Conservation (phyloP, 306 rosid species). For the Gastrolobium villosum region DNA sequence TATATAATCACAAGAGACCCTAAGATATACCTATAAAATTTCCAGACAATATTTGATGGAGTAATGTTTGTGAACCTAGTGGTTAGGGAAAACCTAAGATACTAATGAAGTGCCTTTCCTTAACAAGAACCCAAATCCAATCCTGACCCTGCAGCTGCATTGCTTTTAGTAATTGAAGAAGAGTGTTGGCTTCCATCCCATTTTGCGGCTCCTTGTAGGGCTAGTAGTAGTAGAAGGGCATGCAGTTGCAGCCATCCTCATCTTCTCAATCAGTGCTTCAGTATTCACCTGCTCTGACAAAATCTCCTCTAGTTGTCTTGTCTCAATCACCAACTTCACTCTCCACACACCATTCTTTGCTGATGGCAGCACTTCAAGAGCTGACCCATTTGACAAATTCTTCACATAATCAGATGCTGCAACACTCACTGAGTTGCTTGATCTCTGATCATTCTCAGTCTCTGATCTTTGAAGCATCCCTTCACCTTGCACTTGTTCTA, state of each 20-base stretch:
- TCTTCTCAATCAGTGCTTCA: constrained; percentile 74
- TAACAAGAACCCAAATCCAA: constrained; percentile 33
- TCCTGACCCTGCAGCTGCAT: constrained; percentile 8
- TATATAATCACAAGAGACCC: constrained; percentile 28
- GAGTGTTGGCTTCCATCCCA: constrained; percentile 58
- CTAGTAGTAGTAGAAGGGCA: constrained; percentile 50
- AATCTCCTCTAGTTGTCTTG: constrained; percentile 69
- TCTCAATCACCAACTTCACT: constrained; percentile 70
- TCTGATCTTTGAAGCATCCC: no score
- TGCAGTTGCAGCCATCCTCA: constrained; percentile 71
- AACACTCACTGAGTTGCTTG: constrained; percentile 4
- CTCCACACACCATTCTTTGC: constrained; percentile 72
- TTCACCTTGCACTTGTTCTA: no score
- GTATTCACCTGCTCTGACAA: constrained; percentile 71
- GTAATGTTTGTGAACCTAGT: constrained; percentile 7
- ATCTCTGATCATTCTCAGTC: no score
- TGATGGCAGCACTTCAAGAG: constrained; percentile 66
- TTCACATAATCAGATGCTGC: constrained; percentile 57
- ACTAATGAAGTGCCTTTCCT: constrained; percentile 10
- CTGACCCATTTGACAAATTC: constrained; percentile 57
- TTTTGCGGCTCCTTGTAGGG: constrained; percentile 56
- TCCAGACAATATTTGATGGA: neutral
- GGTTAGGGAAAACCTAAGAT: no score
- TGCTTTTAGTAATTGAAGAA: constrained; percentile 29
- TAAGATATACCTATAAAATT: constrained; percentile 19